phyloP scores from a whole-genome alignment of 2,329 filamentous ascomycete genomes.

The Basipetospora sp. region DNA sequence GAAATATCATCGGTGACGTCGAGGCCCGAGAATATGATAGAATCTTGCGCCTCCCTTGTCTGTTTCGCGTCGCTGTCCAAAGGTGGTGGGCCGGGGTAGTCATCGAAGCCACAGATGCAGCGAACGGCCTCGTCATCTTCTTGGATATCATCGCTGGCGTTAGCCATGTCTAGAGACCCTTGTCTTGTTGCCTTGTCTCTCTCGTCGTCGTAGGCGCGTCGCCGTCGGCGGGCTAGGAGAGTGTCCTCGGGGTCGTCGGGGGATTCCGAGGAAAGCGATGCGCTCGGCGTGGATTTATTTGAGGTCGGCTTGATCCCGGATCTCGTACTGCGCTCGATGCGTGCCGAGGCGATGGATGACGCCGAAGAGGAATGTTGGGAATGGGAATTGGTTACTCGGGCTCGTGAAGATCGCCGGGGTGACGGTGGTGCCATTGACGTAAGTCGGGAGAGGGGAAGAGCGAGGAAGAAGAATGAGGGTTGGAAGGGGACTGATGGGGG shows the following conservation, averaged over 20 bases:
- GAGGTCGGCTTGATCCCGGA: constrained; percentile 59
- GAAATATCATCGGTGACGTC: constrained; percentile 71
- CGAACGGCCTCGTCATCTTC: constrained; percentile 89
- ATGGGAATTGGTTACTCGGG: constrained; percentile 62
- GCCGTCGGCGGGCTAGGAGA: constrained; percentile 60
- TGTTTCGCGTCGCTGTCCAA: constrained; percentile 40
- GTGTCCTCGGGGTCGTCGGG: constrained; percentile 55
- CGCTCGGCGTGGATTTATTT: constrained; percentile 61
- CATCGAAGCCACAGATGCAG: constrained; percentile 85
- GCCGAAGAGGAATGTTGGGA: constrained; percentile 65
- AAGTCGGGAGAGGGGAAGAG: background rate
- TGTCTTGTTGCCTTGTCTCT: constrained; percentile 26
- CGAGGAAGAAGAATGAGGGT: background rate
- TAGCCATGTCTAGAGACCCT: constrained; percentile 36
- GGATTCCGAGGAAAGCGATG: constrained; percentile 55
- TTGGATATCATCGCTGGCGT: constrained; percentile 56
- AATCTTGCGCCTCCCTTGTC: constrained; percentile 41
- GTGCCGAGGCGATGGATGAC: constrained; percentile 63
- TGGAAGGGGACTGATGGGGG: background rate
- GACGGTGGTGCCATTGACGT: constrained; percentile 46
- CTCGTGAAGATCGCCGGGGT: constrained; percentile 82
- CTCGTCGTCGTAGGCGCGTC: constrained; percentile 56
- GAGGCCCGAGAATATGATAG: constrained; percentile 43
- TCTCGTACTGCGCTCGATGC: constrained; percentile 59
- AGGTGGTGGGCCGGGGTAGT: constrained; percentile 74